Evolutionary conservation across 164 flowering plant species (phyloP), one percentile per base, ranked within the genome.

Genomic region (Cinnamomum chago): DNA sequence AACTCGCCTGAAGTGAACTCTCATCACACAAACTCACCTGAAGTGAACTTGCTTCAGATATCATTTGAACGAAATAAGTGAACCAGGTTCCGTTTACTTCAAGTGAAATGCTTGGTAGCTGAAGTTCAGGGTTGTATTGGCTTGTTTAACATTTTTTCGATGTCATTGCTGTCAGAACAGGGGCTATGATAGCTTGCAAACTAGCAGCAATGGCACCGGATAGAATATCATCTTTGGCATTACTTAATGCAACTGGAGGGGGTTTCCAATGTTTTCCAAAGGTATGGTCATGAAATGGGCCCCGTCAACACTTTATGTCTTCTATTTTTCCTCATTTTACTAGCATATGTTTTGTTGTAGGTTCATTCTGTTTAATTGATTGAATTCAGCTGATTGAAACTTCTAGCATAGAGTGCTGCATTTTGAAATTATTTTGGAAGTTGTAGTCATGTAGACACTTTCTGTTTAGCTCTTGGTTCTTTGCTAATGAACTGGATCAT

Each of bases 101-200:
- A 64, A 64, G 14, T 24, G 23, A 14, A 25, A 22, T 64, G 64
- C n/a, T 60, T 23, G 23, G 64, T 40, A 40, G 47, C 64, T 60
- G 23, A 20, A 60, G n/a, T 60, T 60, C 64, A 60, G 68, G 24
- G 30, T 10, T 50, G 17, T 50, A 24, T 65, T 73, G n/a, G 68
- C 33, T 23, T 35, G 68, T 62, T 72, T 62, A 72, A 72, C 50
- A 50, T 77, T 50, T 78, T n/a, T n/a, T 27, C 13, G n/a, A 58
- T 67, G 40, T 67, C 28, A 3, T 15, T 70, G 51, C 33, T 70
- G 78, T 70, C 9, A 25, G 15, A 78, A 80, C 86, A 96, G 98
- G 99, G 68, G 97, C 89, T 79, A 94, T 96, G 99, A 92, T 91
- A 83, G 89, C 97, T 73, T 90, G 93, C 86, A 96, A 96, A 73